Evolutionary conservation across 1,284 basidiomycete species (phyloP).

Genomic region (Pyrrhoderma lamaoense): DNA sequence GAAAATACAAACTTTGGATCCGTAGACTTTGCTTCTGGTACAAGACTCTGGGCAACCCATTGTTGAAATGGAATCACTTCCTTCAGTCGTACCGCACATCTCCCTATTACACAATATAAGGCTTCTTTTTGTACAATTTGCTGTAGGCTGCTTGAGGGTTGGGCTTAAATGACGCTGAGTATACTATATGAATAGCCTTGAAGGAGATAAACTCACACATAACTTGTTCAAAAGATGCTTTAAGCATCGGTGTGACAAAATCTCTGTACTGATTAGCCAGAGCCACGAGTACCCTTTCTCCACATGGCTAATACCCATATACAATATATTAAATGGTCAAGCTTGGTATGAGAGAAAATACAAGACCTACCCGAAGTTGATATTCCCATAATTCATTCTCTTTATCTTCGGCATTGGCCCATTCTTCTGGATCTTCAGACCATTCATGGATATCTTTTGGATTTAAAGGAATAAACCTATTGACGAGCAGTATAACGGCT

Average conservation of each 20-base stretch:
- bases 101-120: conserved; percentile 81
- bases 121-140: conserved; percentile 78
- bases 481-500: conserved; percentile 72
- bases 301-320: conserved; percentile 69
- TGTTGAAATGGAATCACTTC: conserved; percentile 56
- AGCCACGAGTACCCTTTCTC: conserved; percentile 79
- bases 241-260: conserved; percentile 67
- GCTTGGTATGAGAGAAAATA: background rate
- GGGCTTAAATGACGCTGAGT: conserved; percentile 22
- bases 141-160: conserved; percentile 51
- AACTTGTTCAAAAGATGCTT: conserved; percentile 46
- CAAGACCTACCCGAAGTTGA: conserved; percentile 64
- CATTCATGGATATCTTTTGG: conserved; percentile 71
- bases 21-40: conserved; percentile 47
- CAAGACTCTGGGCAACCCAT: conserved; percentile 56
- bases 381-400: conserved; percentile 87
- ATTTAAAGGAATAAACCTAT: conserved; percentile 77
- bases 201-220: conserved; percentile 38
- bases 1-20: conserved; percentile 44
- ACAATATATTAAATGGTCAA: background rate
- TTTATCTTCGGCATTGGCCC: conserved; percentile 78
- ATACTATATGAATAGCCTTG: background rate
- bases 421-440: conserved; percentile 84
- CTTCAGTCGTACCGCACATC: conserved; percentile 66
- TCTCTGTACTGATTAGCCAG: conserved; percentile 69